Percentiles rank a stretch among this genome's conserved stretches.
These are phyloP conservation scores for Fusarium sp. DNA, from an alignment of 2,329 filamentous ascomycete species.

Conservation along the genomic window DNA sequence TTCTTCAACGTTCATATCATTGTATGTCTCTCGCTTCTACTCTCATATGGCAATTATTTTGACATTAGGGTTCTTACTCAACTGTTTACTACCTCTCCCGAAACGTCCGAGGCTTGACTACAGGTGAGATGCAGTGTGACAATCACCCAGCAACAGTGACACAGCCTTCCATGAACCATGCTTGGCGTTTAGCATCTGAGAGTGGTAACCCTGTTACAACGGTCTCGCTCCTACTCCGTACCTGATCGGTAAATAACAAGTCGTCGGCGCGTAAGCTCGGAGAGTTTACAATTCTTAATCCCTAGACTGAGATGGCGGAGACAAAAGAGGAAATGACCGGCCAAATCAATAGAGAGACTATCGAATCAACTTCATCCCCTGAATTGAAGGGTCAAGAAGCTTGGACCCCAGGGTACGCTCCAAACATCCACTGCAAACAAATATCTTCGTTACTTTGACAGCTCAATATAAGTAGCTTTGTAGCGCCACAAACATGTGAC, in stretches of 20 bases:
- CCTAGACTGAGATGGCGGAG: not conserved
- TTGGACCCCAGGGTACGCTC: not conserved
- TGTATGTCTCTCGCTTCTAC: not conserved
- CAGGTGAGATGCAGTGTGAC: not conserved
- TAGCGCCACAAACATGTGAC: not conserved
- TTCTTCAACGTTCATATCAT: conserved; percentile 18
- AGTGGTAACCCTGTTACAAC: conserved; percentile 16
- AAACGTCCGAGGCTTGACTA: not conserved
- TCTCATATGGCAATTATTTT: not conserved
- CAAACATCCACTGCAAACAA: not conserved
- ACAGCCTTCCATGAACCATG: conserved; percentile 6
- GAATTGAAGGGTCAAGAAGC: not conserved
- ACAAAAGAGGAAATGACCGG: not conserved
- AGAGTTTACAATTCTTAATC: not conserved
- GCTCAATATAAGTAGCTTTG: not conserved
- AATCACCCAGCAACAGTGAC: conserved; percentile 25
- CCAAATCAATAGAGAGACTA: not conserved
- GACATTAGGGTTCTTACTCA: not conserved
- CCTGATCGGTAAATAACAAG: conserved; percentile 23
- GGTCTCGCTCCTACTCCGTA: conserved; percentile 3
- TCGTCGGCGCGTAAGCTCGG: conserved; percentile 15
- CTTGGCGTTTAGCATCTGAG: conserved; percentile 16
- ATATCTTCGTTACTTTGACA: not conserved
- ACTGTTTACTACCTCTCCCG: not conserved
- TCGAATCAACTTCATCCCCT: not conserved